phyloP scores from a whole-genome alignment of 2,329 filamentous ascomycete species.

The Zarea fungicola region DNA sequence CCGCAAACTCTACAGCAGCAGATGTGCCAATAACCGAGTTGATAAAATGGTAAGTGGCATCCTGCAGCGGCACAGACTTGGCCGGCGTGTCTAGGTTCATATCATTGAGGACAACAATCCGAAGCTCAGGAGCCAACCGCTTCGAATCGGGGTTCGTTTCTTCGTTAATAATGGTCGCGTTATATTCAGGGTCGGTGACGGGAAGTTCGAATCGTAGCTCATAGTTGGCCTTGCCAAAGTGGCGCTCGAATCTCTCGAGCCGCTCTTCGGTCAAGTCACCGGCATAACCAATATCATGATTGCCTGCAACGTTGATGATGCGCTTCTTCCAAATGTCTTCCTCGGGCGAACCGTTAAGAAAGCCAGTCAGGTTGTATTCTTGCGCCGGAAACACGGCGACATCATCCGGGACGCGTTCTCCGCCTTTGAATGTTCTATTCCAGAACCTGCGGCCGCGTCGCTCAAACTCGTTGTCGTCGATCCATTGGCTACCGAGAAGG shows the following conservation, averaged over 20 bases:
- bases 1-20: constrained; percentile 53
- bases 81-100: constrained; percentile 91
- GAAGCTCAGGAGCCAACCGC: constrained; percentile 60
- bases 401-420: constrained; percentile 56
- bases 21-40: constrained; percentile 62
- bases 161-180: constrained; percentile 37
- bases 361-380: constrained; percentile 46
- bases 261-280: constrained; percentile 78
- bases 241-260: constrained; percentile 72
- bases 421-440: constrained; percentile 69
- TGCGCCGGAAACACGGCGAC: constrained; percentile 42
- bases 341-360: constrained; percentile 39
- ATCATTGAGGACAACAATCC: constrained; percentile 81
- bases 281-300: constrained; percentile 95
- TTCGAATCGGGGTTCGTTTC: constrained; percentile 40
- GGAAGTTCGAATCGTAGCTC: constrained; percentile 69
- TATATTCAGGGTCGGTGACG: constrained; percentile 32
- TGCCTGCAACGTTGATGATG: constrained; percentile 86
- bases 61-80: constrained; percentile 59
- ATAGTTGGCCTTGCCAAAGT: constrained; percentile 87
- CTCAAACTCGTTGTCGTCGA: constrained; percentile 78
- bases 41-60: constrained; percentile 72
- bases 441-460: constrained; percentile 70
- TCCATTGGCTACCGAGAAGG: constrained; percentile 92
- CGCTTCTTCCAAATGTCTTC: constrained; percentile 62